Evolutionary conservation across 1,139 yeast genomes (phyloP).

Genomic region (Pichia terricola): DNA sequence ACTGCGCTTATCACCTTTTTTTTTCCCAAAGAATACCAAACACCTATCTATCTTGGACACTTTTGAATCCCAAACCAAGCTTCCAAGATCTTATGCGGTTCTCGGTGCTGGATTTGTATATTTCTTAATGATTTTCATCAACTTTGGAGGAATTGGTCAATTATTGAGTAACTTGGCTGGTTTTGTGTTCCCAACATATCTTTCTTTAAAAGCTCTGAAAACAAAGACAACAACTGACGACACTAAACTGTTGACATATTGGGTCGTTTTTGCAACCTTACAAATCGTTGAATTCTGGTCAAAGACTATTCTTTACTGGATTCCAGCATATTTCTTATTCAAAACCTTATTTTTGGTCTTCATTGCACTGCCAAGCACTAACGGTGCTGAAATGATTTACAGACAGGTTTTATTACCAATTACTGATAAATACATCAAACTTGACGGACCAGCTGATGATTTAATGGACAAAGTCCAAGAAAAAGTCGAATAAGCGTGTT

Average conservation of each 20-base stretch:
- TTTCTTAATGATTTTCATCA: conserved; percentile 70
- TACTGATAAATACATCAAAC: conserved; percentile 46
- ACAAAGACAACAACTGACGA: conserved; percentile 61
- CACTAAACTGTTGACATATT: conserved; percentile 72
- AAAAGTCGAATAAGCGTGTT: conserved; percentile 18
- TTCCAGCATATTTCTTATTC: conserved; percentile 93
- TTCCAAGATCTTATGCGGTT: conserved; percentile 85
- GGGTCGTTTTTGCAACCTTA: conserved; percentile 93
- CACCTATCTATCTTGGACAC: conserved; percentile 32
- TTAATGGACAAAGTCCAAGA: conserved; percentile 26
- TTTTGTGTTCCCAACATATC: conserved; percentile 82
- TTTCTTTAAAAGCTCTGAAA: conserved; percentile 75
- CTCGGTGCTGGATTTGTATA: conserved; percentile 56
- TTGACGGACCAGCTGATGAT: conserved; percentile 20
- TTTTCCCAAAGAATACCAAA: conserved; percentile 16
- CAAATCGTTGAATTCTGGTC: conserved; percentile 95
- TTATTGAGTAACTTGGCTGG: conserved; percentile 89
- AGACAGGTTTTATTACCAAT: conserved; percentile 58
- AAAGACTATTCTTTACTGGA: conserved; percentile 80
- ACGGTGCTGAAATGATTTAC: conserved; percentile 77
- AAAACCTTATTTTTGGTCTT: conserved; percentile 83
- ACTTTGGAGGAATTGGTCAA: conserved; percentile 91
- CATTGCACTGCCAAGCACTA: conserved; percentile 78
- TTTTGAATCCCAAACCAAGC: conserved; percentile 56
- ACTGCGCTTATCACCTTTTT: too few relatives aligned